Base-by-base conservation (phyloP, 441 rosid genomes). In the Sinapis alba region DNA sequence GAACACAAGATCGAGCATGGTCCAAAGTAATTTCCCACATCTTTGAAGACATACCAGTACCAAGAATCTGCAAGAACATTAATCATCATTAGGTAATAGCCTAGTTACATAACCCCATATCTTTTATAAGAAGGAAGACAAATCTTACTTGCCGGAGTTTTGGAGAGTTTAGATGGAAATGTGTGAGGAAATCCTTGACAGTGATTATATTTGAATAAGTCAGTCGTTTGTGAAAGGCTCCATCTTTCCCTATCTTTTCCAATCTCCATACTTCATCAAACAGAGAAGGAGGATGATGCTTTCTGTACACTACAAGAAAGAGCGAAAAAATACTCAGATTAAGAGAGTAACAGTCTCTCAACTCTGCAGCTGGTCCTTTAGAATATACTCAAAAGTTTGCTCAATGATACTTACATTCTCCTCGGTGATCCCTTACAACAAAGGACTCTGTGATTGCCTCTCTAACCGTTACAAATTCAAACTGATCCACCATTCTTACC, bases 201-300 rank as follows among this genome's bases (percentile, higher is more conserved):
- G 86, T 88, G 34, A 63, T 83, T 79, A 96, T 88, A 84, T 78
- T 82, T 79, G 86, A 97, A 70, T 80, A 78, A 79, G 76, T 76
- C 72, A 96, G 77, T 15, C 98, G 88, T 81, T 86, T 93, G 78
- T 93, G 98, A 82, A 96, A 96, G 69, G 99, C 98, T 77, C 99
- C 99, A 70, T 91, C 98, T 86, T 96, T 96, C 58, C 98, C 99
- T 64, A 91, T 93, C 86, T 96, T 96, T 78, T 96, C 99, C 78
- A 96, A 86, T 83, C 99, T 91, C 98, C 98, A 93, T 3, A 96
- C 97, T 72, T 96, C 98, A 75, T 96, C 98, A 3, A 66, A 74
- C 21, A 90, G 85, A 76, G 87, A 79, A 69, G 98, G 99, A 26
- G 98, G 99, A 67, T 96, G 92, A 82, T 91, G 97, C 83, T 96